Evolutionary conservation across 2,329 filamentous ascomycete genomes (phyloP).

Genomic region (Magnaporthales sp.): DNA sequence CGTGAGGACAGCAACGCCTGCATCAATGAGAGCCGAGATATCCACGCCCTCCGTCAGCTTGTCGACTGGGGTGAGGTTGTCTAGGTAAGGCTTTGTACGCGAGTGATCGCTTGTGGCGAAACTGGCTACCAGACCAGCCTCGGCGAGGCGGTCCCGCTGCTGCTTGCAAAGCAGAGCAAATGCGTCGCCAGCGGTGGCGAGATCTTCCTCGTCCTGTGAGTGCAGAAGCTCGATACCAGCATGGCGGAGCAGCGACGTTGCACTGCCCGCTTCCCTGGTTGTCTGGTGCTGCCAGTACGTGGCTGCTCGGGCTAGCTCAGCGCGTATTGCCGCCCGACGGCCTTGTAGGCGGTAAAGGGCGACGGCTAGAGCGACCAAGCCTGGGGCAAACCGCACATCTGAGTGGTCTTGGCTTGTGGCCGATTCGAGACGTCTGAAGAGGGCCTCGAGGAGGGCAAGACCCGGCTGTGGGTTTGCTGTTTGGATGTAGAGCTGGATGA

Average conservation of each 20-base stretch:
- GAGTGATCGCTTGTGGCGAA: conserved; percentile 54
- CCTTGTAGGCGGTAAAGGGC: conserved; percentile 71
- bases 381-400: conserved; percentile 73
- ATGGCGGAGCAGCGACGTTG: conserved; percentile 60
- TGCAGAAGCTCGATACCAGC: conserved; percentile 77
- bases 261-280: conserved; percentile 21
- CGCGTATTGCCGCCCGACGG: conserved; percentile 61
- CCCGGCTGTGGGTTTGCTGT: conserved; percentile 66
- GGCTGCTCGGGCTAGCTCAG: conserved; percentile 70
- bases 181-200: conserved; percentile 64
- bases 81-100: conserved; percentile 44
- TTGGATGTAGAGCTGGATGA: conserved; percentile 72
- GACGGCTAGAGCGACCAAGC: conserved; percentile 71
- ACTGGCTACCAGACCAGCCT: conserved; percentile 80
- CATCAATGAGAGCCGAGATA: conserved; percentile 51
- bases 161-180: conserved; percentile 67
- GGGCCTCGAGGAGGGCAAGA: conserved; percentile 64
- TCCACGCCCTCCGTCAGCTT: conserved; percentile 54
- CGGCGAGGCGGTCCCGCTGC: conserved; percentile 58
- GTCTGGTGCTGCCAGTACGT: conserved; percentile 67
- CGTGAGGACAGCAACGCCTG: conserved; percentile 50
- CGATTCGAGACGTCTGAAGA: conserved; percentile 63
- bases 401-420: conserved; percentile 46
- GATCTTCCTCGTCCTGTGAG: conserved; percentile 60
- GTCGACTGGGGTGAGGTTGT: conserved; percentile 52